Conservation (phyloP, 2,329 filamentous ascomycete genomes). For the Neofusicoccum ribis region DNA sequence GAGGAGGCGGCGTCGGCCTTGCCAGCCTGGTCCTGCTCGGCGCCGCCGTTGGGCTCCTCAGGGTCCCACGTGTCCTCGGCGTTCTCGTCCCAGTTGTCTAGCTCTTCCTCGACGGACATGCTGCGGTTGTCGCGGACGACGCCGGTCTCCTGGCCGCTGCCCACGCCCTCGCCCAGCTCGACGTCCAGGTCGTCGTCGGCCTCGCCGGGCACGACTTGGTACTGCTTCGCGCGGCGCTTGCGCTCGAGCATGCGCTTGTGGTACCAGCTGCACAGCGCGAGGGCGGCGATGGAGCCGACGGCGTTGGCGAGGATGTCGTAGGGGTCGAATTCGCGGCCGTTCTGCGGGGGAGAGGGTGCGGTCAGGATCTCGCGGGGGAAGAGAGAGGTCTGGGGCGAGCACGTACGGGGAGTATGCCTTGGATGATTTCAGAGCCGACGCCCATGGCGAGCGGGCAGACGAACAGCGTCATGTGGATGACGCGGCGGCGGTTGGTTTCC, state of each 20-base stretch:
- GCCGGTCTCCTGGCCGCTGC: slow-evolving; percentile 61
- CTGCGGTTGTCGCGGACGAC: slow-evolving; percentile 45
- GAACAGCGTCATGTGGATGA: slow-evolving; percentile 77
- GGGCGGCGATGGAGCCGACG: slow-evolving; percentile 69
- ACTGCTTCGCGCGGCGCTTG: slow-evolving; percentile 75
- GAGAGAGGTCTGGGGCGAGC: slow-evolving; percentile 43
- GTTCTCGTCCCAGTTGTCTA: slow-evolving; percentile 95
- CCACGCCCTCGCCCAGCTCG: slow-evolving; percentile 68
- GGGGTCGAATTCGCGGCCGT: slow-evolving; percentile 64
- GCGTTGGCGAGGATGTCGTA: slow-evolving; percentile 89
- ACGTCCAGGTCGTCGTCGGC: slow-evolving; percentile 55
- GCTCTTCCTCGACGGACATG: slow-evolving; percentile 68
- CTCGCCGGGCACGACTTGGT: slow-evolving; percentile 66
- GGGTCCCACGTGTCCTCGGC: slow-evolving; percentile 64
- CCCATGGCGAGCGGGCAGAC: slow-evolving; percentile 74
- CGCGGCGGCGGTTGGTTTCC: slow-evolving; percentile 83
- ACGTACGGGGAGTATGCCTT: slow-evolving; percentile 65
- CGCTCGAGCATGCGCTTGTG: slow-evolving; percentile 94
- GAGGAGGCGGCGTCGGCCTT: background rate
- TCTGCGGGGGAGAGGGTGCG: slow-evolving; percentile 27
- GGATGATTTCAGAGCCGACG: slow-evolving; percentile 73
- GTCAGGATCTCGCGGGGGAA: no score
- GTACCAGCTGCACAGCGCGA: slow-evolving; percentile 84
- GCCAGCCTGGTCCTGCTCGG: slow-evolving; percentile 2
- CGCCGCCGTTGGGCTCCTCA: slow-evolving; percentile 43